phyloP scores from a whole-genome alignment of 2,329 filamentous ascomycete species.

The Penicillium fuscoglaucum region DNA sequence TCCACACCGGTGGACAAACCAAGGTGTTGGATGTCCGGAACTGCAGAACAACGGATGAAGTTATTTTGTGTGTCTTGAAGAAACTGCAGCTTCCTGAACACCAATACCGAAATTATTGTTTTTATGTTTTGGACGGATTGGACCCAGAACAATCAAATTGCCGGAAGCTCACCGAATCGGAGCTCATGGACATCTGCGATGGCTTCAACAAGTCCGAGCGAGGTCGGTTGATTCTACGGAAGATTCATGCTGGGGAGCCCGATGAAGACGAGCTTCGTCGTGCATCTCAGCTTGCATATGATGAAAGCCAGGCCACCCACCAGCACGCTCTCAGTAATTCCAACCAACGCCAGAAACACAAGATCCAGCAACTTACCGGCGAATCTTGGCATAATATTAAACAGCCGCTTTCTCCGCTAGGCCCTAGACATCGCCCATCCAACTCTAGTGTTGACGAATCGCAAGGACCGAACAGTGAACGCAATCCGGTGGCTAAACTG shows the following conservation, averaged over 20 bases:
- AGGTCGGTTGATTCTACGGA: conserved; percentile 84
- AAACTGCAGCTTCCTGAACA: conserved; percentile 88
- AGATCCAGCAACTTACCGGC: conserved; percentile 85
- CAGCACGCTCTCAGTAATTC: conserved; percentile 58
- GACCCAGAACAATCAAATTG: conserved; percentile 81
- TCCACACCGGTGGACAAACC: conserved; percentile 85
- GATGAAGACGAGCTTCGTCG: conserved; percentile 82
- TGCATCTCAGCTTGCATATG: conserved; percentile 83
- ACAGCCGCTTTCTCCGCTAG: conserved; percentile 78
- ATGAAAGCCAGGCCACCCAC: conserved; percentile 77
- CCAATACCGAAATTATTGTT: conserved; percentile 93
- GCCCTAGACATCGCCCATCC: conserved; percentile 36
- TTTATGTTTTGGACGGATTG: conserved; percentile 85
- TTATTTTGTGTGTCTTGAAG: conserved; percentile 82
- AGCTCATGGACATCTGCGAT: conserved; percentile 87
- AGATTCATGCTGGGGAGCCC: conserved; percentile 89
- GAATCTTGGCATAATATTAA: conserved; percentile 83
- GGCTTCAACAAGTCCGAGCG: conserved; percentile 82
- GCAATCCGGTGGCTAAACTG: conserved; percentile 42
- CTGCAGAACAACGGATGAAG: conserved; percentile 87
- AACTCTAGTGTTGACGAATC: conserved; percentile 32
- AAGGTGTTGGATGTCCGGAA: conserved; percentile 92
- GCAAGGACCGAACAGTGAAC: conserved; percentile 30
- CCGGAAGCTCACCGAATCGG: conserved; percentile 78
- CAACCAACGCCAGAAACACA: conserved; percentile 78